These are phyloP conservation scores for Pelagophyceae sp. DNA, from an alignment of 352 stramenopile genomes.

Conservation along the genomic window DNA sequence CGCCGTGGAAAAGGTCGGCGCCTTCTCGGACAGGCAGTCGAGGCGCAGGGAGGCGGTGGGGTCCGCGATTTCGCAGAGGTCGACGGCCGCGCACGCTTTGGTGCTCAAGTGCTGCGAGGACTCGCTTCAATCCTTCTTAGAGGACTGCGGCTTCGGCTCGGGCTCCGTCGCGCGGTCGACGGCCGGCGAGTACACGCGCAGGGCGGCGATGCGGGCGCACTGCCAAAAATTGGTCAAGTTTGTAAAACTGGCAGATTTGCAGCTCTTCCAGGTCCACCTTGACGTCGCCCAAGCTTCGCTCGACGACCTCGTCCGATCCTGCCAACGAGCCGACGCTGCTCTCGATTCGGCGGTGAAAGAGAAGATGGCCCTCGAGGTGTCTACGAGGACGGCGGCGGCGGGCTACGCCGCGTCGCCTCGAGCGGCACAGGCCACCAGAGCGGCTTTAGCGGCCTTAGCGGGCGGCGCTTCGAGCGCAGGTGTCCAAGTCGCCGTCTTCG, in stretches of 20 bases:
- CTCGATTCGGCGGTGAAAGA: not conserved
- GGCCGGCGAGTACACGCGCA: not conserved
- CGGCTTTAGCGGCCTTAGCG: not conserved
- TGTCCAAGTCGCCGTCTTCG: not conserved
- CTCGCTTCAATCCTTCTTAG: not conserved
- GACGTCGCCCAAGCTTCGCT: not conserved
- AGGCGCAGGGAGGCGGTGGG: not conserved
- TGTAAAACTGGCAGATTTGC: not conserved
- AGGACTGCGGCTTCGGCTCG: not conserved
- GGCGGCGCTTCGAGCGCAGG: not conserved
- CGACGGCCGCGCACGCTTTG: not conserved
- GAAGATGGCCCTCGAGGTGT: not conserved
- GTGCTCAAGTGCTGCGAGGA: not conserved
- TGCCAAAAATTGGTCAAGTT: not conserved
- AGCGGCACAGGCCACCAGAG: not conserved
- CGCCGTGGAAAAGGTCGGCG: not conserved
- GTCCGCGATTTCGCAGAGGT: not conserved
- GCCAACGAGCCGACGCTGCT: no score
- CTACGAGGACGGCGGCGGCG: not conserved
- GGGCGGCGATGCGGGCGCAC: not conserved
- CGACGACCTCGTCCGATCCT: not conserved
- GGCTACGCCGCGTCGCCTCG: no score
- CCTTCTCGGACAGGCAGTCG: not conserved
- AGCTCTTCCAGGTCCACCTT: not conserved
- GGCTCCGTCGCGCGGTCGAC: not conserved